phyloP scores from a whole-genome alignment of 2,329 filamentous ascomycete genomes.

The Metarhizium rileyi region DNA sequence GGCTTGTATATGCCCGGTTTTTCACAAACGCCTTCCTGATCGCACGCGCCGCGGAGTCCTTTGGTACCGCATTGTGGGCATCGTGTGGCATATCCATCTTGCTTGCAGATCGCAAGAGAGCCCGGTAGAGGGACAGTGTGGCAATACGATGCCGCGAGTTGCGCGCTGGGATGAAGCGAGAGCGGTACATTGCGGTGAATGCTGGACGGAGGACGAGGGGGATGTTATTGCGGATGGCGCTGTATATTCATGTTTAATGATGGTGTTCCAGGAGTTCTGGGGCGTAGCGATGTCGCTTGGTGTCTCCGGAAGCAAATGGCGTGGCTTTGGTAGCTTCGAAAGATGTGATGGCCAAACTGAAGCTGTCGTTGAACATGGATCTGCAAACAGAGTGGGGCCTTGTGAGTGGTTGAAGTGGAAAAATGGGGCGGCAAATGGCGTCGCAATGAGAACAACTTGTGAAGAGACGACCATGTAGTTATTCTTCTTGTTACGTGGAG shows the following conservation, averaged over 20 bases:
- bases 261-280: background rate
- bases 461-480: too few relatives aligned
- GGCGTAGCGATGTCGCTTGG: background rate
- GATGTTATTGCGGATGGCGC: background rate
- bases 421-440: too few relatives aligned
- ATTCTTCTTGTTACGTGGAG: too few relatives aligned
- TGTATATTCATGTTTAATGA: background rate
- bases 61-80: slow-evolving; percentile 9
- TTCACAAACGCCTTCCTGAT: slow-evolving; percentile 53
- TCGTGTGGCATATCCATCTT: slow-evolving; percentile 43
- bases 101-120: slow-evolving; percentile 51
- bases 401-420: background rate
- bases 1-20: slow-evolving; percentile 48
- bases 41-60: slow-evolving; percentile 30
- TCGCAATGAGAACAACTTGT: too few relatives aligned
- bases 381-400: background rate
- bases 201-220: background rate
- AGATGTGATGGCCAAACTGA: background rate
- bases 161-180: slow-evolving; percentile 35
- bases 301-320: too few relatives aligned
- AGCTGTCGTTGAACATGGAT: background rate
- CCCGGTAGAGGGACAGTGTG: slow-evolving; percentile 61
- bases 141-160: slow-evolving; percentile 44
- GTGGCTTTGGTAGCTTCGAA: background rate
- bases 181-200: slow-evolving; percentile 16